Percentiles rank a stretch among this genome's conserved stretches.
Conservation (phyloP, 1,284 basidiomycete genomes). For the Cutaneotrichosporon daszewskae region DNA sequence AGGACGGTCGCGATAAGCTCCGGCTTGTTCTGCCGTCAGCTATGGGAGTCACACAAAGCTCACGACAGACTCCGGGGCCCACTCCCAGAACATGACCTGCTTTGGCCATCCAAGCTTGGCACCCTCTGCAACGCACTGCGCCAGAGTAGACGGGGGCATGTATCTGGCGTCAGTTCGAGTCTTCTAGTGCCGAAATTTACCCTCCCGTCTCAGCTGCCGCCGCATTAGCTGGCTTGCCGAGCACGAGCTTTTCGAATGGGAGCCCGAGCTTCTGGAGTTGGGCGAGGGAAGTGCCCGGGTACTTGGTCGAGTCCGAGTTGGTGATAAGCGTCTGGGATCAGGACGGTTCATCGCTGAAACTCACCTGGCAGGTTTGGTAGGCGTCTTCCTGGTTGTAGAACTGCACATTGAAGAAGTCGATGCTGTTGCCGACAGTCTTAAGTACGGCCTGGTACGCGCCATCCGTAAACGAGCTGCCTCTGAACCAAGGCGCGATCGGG, state of each 20-base stretch:
- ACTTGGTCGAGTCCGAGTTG: too few relatives aligned
- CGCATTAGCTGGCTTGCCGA: constrained; percentile 49
- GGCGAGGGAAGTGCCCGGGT: constrained; percentile 29
- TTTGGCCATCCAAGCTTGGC: too few relatives aligned
- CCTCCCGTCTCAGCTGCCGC: too few relatives aligned
- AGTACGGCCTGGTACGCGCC: constrained; percentile 36
- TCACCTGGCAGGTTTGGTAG: constrained; percentile 13
- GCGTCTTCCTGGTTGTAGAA: constrained; percentile 47
- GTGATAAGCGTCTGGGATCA: too few relatives aligned
- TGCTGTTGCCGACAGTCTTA: constrained; percentile 28
- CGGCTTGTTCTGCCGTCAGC: too few relatives aligned
- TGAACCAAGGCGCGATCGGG: constrained; percentile 45
- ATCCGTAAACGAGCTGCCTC: constrained; percentile 23
- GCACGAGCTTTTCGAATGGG: constrained; percentile 42
- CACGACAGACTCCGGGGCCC: too few relatives aligned
- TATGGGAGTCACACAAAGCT: too few relatives aligned
- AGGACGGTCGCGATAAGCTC: too few relatives aligned
- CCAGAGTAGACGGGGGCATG: not conserved
- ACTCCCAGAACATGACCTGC: too few relatives aligned
- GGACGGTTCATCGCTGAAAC: constrained; percentile 27
- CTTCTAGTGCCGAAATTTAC: constrained; percentile 5
- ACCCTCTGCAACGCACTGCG: too few relatives aligned
- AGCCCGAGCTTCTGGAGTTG: constrained; percentile 36
- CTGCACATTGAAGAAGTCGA: constrained; percentile 45
- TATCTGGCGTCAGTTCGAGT: constrained; percentile 14